Conservation (phyloP, 192 early-diverging fungal genomes). For the Chytriomyces sp. region DNA sequence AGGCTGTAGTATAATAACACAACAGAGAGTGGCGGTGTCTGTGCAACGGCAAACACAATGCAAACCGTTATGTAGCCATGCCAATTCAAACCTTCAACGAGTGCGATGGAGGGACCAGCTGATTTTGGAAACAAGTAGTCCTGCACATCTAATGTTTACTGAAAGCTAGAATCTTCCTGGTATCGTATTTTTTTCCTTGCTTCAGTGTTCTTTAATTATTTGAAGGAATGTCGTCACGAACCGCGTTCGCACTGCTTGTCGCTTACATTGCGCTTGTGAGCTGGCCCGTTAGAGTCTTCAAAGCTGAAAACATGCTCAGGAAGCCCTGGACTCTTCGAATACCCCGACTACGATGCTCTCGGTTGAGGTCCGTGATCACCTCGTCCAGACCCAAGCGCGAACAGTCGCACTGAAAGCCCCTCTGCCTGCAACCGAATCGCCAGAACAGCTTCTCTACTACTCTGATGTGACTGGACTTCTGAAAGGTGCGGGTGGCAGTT, state of each 20-base stretch:
- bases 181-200: too few relatives aligned
- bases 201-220: too few relatives aligned
- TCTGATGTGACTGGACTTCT: background rate
- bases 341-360: background rate
- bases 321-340: background rate
- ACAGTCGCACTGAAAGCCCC: background rate
- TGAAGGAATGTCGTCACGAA: slow-evolving; percentile 11
- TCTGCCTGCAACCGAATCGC: background rate
- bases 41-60: too few relatives aligned
- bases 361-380: background rate
- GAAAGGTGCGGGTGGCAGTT: background rate
- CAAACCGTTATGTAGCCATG: too few relatives aligned
- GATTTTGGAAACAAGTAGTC: too few relatives aligned
- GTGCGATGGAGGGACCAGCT: too few relatives aligned
- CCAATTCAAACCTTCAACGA: too few relatives aligned
- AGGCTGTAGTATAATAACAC: too few relatives aligned
- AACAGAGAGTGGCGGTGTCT: too few relatives aligned
- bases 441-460: background rate
- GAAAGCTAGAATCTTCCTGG: background rate
- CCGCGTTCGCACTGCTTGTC: background rate
- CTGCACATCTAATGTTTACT: slow-evolving; percentile 2
- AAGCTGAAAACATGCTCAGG: background rate
- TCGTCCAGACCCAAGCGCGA: background rate
- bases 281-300: background rate
- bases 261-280: background rate